Evolutionary conservation across 2,329 filamentous ascomycete species (phyloP), one percentile per base, ranked within the genome.

Genomic region (Aspergillus proliferans): DNA sequence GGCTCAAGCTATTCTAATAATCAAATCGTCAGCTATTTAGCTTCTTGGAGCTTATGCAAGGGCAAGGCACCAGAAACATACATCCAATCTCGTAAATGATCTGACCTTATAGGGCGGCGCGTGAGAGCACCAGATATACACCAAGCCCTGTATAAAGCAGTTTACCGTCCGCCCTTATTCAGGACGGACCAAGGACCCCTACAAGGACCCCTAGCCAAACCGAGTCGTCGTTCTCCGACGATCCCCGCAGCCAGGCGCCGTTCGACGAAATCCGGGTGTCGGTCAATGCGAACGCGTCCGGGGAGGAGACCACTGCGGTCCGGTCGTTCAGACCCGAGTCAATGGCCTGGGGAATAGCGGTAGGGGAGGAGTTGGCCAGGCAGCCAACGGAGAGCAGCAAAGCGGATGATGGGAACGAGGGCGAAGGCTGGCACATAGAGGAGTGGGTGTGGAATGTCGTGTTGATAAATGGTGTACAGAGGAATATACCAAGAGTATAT

Each of bases 91-190:
- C 10, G 10, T 30, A 12, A 30, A 12, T 30, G 10, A 30, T 30
- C 26, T 30, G 26, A 30, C 26, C 26, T 30, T 30, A 30, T 30
- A 12, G 26, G 26, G 26, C 26, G 26, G 26, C 26, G 26, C 26
- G 26, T 10, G 26, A 10, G 26, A 30, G 26, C 26, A 30, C 26
- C 26, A 30, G 26, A 9, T 30, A 30, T 30, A 30, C 10, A 12
- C 26, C 26, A 30, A 12, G 12, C 26, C 26, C 26, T 12, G 26
- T 30, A 30, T 30, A 30, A 40, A 60, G 60, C 53, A 60, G 67
- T 63, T 75, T 74, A 74, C 71, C 71, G 73, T 76, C 73, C 73
- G 73, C 69, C 72, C 71, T 71, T 68, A 52, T 69, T 74, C 71
- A 76, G 71, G 73, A 75, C 73, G 73, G 73, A 76, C 72, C 67